These are phyloP conservation scores for Nymphaea thermarum DNA, from an alignment of 164 flowering plant genomes.

Conservation along the genomic window DNA sequence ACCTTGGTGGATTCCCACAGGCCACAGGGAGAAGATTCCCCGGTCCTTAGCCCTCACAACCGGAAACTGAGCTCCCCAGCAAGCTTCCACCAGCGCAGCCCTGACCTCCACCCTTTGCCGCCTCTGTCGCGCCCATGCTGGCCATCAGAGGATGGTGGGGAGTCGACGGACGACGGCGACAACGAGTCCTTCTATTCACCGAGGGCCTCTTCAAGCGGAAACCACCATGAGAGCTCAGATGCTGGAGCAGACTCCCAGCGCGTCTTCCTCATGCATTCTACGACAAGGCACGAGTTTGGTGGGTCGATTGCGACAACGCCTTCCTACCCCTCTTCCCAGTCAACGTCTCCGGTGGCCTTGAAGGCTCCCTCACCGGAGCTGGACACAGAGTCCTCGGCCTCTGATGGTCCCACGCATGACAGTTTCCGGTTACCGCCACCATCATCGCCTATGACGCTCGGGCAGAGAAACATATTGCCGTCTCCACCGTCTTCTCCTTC, in stretches of 20 bases:
- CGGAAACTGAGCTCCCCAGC: slow-evolving; percentile 1
- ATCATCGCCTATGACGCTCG: slow-evolving; percentile 12
- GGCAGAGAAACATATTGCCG: neutral
- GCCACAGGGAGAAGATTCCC: neutral
- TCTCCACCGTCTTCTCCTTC: neutral
- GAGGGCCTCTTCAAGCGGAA: slow-evolving; percentile 29
- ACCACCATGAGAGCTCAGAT: slow-evolving; percentile 23
- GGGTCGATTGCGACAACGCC: slow-evolving; percentile 24
- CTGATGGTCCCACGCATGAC: neutral
- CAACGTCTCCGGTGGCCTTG: slow-evolving; percentile 28
- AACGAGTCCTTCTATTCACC: slow-evolving; percentile 2
- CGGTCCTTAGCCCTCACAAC: slow-evolving; percentile 2
- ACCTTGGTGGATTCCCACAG: slow-evolving; percentile 12
- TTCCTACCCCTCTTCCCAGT: slow-evolving; percentile 36
- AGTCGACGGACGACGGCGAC: neutral
- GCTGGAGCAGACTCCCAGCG: slow-evolving; percentile 24
- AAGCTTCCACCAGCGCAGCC: neutral
- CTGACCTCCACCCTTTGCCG: neutral
- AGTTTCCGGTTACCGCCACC: slow-evolving; percentile 5
- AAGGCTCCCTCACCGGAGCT: neutral
- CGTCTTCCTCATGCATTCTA: slow-evolving; percentile 29
- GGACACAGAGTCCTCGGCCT: neutral
- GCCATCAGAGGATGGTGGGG: neutral
- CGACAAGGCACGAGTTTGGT: too few species aligned
- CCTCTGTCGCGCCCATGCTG: slow-evolving; percentile 7